Evolutionary conservation across 179 eudicot genomes (phyloP).

Genomic region (Drosera spatulata): DNA sequence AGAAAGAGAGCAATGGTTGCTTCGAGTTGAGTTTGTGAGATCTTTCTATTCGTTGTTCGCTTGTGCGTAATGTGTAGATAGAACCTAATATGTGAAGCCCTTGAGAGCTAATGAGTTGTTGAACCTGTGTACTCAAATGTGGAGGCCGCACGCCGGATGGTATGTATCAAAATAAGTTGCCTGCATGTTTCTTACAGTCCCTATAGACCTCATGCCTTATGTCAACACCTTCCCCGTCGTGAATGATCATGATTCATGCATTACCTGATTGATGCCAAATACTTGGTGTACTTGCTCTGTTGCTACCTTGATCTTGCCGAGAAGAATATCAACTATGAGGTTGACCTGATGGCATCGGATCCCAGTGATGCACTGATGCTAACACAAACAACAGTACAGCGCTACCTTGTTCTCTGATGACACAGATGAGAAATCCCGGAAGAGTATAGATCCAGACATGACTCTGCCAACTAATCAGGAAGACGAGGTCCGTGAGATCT

Average conservation of each 20-base stretch:
- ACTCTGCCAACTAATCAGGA: conserved; percentile 40
- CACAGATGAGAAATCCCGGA: conserved; percentile 78
- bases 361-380: conserved; percentile 58
- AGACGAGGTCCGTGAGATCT: conserved; percentile 39
- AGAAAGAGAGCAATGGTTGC: too few species aligned
- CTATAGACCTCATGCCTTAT: too few species aligned
- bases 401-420: conserved; percentile 92
- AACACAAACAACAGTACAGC: conserved; percentile 56
- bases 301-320: conserved; percentile 89
- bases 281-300: conserved; percentile 6
- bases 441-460: conserved; percentile 51
- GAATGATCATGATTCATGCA: background rate
- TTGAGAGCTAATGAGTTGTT: conserved; percentile 90
- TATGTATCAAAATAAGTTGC: conserved; percentile 11
- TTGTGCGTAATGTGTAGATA: too few species aligned
- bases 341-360: conserved; percentile 69
- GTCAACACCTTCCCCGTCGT: too few species aligned
- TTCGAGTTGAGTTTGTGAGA: too few species aligned
- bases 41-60: too few species aligned
- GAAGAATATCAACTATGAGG: conserved; percentile 76
- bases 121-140: conserved; percentile 99
- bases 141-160: conserved; percentile 80
- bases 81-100: conserved; percentile 47
- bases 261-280: background rate
- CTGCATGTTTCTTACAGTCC: too few species aligned